These are phyloP conservation scores for Ogataea glucozyma DNA, from an alignment of 805 yeast species.

Conservation along the genomic window DNA sequence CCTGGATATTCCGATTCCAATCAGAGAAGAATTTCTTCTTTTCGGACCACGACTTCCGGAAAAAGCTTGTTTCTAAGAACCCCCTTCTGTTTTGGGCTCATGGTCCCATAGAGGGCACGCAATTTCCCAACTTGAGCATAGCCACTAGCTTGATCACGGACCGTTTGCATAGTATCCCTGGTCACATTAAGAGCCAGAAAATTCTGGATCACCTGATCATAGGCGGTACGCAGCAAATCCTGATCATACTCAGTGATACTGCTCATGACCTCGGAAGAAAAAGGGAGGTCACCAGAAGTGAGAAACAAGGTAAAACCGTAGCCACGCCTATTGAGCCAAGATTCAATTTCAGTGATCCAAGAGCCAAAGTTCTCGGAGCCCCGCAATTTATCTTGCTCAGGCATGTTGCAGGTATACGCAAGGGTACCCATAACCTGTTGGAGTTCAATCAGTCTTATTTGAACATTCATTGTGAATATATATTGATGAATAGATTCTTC, in stretches of 20 bases:
- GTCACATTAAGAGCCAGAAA: not conserved
- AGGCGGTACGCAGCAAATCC: not conserved
- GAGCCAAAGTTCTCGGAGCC: slow-evolving; percentile 2
- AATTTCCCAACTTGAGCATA: not conserved
- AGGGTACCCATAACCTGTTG: too few species aligned
- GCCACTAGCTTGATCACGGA: slow-evolving; percentile 1
- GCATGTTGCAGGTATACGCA: too few species aligned
- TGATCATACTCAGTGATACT: not conserved
- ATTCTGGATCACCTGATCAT: not conserved
- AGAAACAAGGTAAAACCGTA: not conserved
- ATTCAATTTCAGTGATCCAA: slow-evolving; percentile 1
- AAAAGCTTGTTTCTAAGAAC: slow-evolving; percentile 1
- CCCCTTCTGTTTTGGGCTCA: slow-evolving; percentile 2
- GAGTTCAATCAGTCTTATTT: too few species aligned
- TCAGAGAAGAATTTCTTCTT: not conserved
- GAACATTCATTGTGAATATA: too few species aligned
- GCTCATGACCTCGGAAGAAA: slow-evolving; percentile 4
- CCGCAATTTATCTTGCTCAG: not conserved
- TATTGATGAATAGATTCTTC: too few species aligned
- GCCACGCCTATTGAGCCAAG: slow-evolving; percentile 1
- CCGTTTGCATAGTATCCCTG: slow-evolving; percentile 1
- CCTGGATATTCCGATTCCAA: slow-evolving; percentile 1
- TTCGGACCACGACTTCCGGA: too few species aligned
- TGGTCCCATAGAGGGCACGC: slow-evolving; percentile 2
- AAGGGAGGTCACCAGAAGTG: not conserved